phyloP scores from a whole-genome alignment of 2,329 filamentous ascomycete species.

The Cercospora zeina region DNA sequence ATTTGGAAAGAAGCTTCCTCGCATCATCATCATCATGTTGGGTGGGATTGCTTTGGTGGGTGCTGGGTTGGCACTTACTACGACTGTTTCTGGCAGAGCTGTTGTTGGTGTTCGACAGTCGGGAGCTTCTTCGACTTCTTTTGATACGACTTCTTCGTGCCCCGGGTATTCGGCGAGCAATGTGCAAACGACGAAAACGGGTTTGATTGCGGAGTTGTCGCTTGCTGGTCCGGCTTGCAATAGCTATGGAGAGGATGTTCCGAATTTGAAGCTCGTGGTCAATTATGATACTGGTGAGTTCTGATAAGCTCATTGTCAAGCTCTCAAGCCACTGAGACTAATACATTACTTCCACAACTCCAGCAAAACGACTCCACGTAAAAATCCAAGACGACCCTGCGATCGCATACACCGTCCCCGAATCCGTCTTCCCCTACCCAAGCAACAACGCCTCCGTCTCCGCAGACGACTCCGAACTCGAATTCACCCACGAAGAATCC shows the following conservation, averaged over 20 bases:
- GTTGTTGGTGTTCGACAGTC: slow-evolving; percentile 12
- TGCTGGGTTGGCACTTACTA: slow-evolving; percentile 16
- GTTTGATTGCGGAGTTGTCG: slow-evolving; percentile 36
- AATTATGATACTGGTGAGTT: slow-evolving; percentile 36
- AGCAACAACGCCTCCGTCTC: slow-evolving; percentile 34
- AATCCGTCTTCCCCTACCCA: slow-evolving; percentile 66
- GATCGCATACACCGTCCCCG: slow-evolving; percentile 72
- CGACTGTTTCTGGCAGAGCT: slow-evolving; percentile 17
- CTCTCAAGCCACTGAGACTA: slow-evolving; percentile 7
- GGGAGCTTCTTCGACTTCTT: too few relatives aligned
- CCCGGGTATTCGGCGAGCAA: slow-evolving; percentile 39
- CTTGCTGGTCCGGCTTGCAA: slow-evolving; percentile 37
- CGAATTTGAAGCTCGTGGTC: slow-evolving; percentile 32
- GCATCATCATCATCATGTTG: slow-evolving; percentile 14
- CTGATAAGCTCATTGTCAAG: neutral
- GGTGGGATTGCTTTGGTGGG: slow-evolving; percentile 13
- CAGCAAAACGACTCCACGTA: slow-evolving; percentile 58
- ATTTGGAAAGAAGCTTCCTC: neutral
- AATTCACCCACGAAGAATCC: slow-evolving; percentile 33
- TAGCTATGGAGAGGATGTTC: slow-evolving; percentile 38
- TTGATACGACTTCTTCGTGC: slow-evolving; percentile 21
- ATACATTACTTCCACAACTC: neutral
- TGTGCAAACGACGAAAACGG: slow-evolving; percentile 29
- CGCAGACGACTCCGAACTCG: slow-evolving; percentile 32
- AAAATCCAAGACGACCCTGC: slow-evolving; percentile 65